Evolutionary conservation across 345 rosid genomes (phyloP), one percentile per base, ranked within the genome.

Genomic region (Cochlearia excelsa): DNA sequence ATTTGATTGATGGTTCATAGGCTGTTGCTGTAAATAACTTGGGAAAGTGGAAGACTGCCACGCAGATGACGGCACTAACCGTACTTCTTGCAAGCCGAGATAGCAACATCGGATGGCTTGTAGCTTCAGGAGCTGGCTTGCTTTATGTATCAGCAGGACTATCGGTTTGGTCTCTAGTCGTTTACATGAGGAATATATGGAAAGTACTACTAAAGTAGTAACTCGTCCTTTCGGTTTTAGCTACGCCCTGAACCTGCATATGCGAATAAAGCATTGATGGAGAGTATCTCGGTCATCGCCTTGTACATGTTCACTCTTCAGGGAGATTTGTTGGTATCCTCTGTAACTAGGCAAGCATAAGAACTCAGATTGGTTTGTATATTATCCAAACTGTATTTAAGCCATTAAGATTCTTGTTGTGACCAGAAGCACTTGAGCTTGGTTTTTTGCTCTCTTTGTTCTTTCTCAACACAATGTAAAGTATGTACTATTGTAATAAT

Each of bases 31-130:
- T 93, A 64, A 93, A 87, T 82, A 93, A 81, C 66, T 74, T 93
- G 79, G 99, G 99, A 9, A 93, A 93, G 74, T 89, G 97, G 99
- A 93, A 93, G 82, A 93, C 99, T 4, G 96, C 99, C 9, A 76
- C 94, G 9, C 97, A 93, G 79, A 93, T 93, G 99, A 79, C 71
- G 65, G 95, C 99, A 26, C 75, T 93, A 66, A 89, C 87, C 68
- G 83, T 93, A 77, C 92, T 93, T 40, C 78, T 93, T 52, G 95
- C 95, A 34, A 81, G 86, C 59, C 81, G 88, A 54, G 95, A 89
- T 68, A 79, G 80, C 84, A 93, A 87, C 66, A 60, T 75, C 38
- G 94, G 84, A 71, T 87, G 81, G 63, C 62, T 87, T 6, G 81
- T 74, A 59, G 81, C 78, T 70, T 82, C 86, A 3, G 97, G 99